phyloP scores from a whole-genome alignment of 2,329 filamentous ascomycete genomes.

The Phialemoniopsis sp. region DNA sequence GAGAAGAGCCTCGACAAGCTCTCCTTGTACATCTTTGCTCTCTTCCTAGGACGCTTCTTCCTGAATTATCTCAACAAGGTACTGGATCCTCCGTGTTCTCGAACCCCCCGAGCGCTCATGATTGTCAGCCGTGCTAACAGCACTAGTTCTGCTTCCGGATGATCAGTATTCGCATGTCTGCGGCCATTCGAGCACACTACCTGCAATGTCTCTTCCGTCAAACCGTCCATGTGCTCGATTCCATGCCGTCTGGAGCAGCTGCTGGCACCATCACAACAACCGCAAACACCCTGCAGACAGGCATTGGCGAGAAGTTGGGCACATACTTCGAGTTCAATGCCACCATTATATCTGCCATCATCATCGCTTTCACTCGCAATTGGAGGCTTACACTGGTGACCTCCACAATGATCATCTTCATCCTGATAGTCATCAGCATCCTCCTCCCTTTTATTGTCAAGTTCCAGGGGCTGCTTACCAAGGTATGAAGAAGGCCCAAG shows the following conservation, averaged over 20 bases:
- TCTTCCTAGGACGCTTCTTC: constrained; percentile 64
- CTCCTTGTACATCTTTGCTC: constrained; percentile 63
- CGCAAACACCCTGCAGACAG: constrained; percentile 60
- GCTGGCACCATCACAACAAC: constrained; percentile 61
- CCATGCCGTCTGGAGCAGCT: constrained; percentile 55
- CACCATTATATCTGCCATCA: constrained; percentile 46
- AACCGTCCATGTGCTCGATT: constrained; percentile 65
- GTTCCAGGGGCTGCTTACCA: constrained; percentile 38
- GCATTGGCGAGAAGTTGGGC: constrained; percentile 61
- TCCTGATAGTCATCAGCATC: constrained; percentile 40
- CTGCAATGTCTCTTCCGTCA: constrained; percentile 60
- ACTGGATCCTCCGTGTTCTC: too few species aligned
- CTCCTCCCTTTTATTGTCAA: constrained; percentile 54
- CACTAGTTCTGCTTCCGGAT: constrained; percentile 51
- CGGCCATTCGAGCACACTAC: constrained; percentile 61
- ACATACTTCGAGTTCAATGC: constrained; percentile 51
- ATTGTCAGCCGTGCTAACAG: too few species aligned
- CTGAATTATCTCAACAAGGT: constrained; percentile 48
- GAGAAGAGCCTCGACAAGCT: constrained; percentile 34
- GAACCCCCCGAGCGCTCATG: too few species aligned
- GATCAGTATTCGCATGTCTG: constrained; percentile 58
- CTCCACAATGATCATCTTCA: constrained; percentile 51
- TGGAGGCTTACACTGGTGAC: constrained; percentile 60
- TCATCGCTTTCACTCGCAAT: constrained; percentile 52
- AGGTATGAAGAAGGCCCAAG: constrained; percentile 18